Conservation (phyloP, 179 eudicot species). For the Amaranthus tricolor region DNA sequence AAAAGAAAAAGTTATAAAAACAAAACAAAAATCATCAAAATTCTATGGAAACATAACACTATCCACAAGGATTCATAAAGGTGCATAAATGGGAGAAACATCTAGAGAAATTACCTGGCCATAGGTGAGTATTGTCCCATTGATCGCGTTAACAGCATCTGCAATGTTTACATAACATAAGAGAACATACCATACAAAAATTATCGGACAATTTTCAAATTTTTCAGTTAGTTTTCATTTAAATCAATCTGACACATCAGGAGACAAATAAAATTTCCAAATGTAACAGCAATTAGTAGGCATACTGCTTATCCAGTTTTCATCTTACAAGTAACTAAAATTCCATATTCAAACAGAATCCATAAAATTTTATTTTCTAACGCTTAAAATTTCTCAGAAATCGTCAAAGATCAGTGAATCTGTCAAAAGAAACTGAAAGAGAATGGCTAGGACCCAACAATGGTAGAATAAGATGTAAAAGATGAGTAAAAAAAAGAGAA, state of each 20-base stretch:
- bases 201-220: not conserved
- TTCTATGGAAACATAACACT: not conserved
- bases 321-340: no score
- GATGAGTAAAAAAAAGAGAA: no score
- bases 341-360: no score
- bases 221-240: not conserved
- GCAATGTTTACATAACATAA: conserved; percentile 9
- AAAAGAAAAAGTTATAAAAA: not conserved
- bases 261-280: not conserved
- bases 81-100: not conserved
- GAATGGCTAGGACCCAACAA: no score
- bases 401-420: no score
- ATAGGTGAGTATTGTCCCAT: conserved; percentile 81
- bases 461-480: no score
- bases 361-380: no score
- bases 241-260: not conserved
- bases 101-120: conserved; percentile 59
- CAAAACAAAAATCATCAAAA: not conserved
- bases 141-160: conserved; percentile 67
- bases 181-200: not conserved
- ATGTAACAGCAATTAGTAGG: no score
- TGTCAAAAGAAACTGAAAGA: no score
- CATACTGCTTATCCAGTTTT: no score
- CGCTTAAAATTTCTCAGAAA: no score
- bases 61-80: not conserved